Evolutionary conservation across 768 basidiomycete species (phyloP), one percentile per base, ranked within the genome.

Genomic region (Melanogaster broomeanus): DNA sequence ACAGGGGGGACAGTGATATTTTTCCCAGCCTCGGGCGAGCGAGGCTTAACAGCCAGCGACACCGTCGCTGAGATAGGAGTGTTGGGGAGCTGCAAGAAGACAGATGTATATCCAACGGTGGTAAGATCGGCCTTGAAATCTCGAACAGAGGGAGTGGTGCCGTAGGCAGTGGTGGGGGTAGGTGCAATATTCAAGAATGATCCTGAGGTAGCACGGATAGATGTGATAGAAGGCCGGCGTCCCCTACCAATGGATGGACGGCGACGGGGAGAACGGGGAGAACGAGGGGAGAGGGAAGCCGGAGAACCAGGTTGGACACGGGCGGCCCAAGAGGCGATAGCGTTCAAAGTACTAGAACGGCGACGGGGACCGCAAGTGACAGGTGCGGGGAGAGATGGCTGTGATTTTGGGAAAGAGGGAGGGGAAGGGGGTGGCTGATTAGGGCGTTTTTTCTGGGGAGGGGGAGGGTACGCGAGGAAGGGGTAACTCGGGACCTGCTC

Each of bases 251-350:
- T 58, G 15, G 76, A 73, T 27, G 64, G 55, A 22, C 72, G 69
- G 48, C 70, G 72, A 49, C 61, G 59, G 7, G 64, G 66, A 10
- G 73, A 73, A 28, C 59, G 59, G 3, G 78, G 73, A 6, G 76
- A 76, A 27, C 61, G 59, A 2, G 78, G 74, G 31, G 74, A 68
- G n/a, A 60, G 44, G 11, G 75, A 72, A 0, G 68, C 74, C 3
- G 87, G 87, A 15, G 87, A 83, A 6, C 87, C 87, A 5, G 87
- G 88, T 50, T 85, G 81, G 48, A 90, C 84, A 55, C 71, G 74
- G 18, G 80, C 70, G 5, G 81, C 84, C 88, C 88, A 90, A 34
- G 79, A 57, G 15, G 77, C 61, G 41, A 89, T 86, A 34, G 74
- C 61, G 2, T 77, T 70, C 56, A 74, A 74, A 2, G 80, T 76